Conservation (phyloP, 257 asterid species). For the Solanum pimpinellifolium region DNA sequence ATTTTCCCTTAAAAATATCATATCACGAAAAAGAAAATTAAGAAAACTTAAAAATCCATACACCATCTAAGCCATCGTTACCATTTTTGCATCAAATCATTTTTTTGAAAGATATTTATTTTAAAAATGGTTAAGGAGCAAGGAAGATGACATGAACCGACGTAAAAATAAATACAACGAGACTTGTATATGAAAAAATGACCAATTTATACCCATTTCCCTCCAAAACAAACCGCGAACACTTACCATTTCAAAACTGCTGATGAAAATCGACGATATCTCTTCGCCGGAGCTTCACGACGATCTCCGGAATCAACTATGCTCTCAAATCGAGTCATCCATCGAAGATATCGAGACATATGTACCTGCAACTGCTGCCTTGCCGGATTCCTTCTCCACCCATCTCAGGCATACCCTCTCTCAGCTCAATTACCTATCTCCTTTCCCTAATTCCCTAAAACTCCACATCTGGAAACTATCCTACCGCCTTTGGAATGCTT, state of each 20-base stretch:
- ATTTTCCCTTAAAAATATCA: background rate
- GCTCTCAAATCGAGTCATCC: slow-evolving; percentile 53
- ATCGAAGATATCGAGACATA: slow-evolving; percentile 54
- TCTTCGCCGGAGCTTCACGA: slow-evolving; percentile 44
- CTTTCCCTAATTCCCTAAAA: slow-evolving; percentile 55
- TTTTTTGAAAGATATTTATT: background rate
- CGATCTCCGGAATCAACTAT: slow-evolving; percentile 22
- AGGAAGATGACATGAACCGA: background rate
- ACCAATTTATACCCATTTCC: slow-evolving; percentile 14
- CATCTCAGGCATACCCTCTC: slow-evolving; percentile 36
- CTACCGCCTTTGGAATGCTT: slow-evolving; percentile 92
- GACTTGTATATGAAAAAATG: background rate
- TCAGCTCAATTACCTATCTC: slow-evolving; percentile 52
- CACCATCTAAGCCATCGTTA: background rate
- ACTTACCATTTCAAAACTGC: background rate
- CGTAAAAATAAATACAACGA: background rate
- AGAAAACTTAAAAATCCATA: background rate
- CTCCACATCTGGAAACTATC: slow-evolving; percentile 78
- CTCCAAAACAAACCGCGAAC: slow-evolving; percentile 20
- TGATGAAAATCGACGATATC: slow-evolving; percentile 74
- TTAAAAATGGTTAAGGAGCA: background rate
- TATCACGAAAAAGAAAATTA: background rate
- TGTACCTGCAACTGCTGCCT: slow-evolving; percentile 35
- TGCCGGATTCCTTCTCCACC: slow-evolving; percentile 49
- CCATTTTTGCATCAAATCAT: background rate